Evolutionary conservation across 2,329 filamentous ascomycete species (phyloP).

Genomic region (Botrytis sinoallii): DNA sequence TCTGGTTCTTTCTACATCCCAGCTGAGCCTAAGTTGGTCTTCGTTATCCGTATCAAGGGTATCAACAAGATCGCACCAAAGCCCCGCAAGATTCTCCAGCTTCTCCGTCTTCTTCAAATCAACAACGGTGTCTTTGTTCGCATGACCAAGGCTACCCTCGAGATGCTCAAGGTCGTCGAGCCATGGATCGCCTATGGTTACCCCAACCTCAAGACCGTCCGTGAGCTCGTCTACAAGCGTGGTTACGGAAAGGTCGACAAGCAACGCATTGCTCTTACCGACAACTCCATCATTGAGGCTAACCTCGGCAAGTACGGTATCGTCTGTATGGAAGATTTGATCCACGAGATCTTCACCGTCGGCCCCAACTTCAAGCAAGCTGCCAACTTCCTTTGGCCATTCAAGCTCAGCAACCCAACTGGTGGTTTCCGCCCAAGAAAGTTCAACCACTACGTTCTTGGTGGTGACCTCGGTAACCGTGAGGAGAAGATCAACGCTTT

Average conservation of each 20-base stretch:
- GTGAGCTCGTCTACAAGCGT: slow-evolving; percentile 99
- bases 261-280: slow-evolving; percentile 92
- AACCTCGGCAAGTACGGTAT: slow-evolving; percentile 97
- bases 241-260: slow-evolving; percentile 99
- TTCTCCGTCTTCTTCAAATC: slow-evolving; percentile 99
- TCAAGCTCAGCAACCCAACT: slow-evolving; percentile 98
- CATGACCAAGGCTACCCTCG: slow-evolving; percentile 93
- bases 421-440: slow-evolving; percentile 95
- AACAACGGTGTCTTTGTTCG: slow-evolving; percentile 99
- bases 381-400: slow-evolving; percentile 99
- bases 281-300: slow-evolving; percentile 97
- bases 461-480: slow-evolving; percentile 97
- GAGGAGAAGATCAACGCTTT: slow-evolving; percentile 61
- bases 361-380: slow-evolving; percentile 99
- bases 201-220: slow-evolving; percentile 98
- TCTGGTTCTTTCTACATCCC: slow-evolving; percentile 92
- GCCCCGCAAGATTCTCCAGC: slow-evolving; percentile 99
- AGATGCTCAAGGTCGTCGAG: slow-evolving; percentile 98
- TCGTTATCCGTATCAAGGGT: slow-evolving; percentile 99
- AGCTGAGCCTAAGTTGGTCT: slow-evolving; percentile 93
- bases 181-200: slow-evolving; percentile 99
- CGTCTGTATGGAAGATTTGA: slow-evolving; percentile 98
- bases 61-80: slow-evolving; percentile 99
- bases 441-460: slow-evolving; percentile 57
- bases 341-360: slow-evolving; percentile 98